A percentile compares a stretch with the other conserved stretches of the same genome.
Conservation (phyloP, 2,329 filamentous ascomycete genomes). For the Aphanoascus verrucosus region DNA sequence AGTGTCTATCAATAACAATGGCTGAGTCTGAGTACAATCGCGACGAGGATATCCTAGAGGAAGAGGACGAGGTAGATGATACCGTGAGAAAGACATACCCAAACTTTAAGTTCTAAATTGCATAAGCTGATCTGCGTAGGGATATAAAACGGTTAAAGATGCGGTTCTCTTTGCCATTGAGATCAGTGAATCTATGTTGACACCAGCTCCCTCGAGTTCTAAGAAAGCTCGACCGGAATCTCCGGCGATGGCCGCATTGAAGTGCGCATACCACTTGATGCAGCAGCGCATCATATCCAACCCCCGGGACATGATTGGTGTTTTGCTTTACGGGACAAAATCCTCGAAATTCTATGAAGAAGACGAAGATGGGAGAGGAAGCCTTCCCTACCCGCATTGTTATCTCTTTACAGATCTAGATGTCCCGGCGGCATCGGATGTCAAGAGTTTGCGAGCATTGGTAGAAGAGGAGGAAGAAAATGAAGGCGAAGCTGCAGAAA, state of each 20-base stretch:
- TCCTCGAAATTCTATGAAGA: conserved; percentile 68
- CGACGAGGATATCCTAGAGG: conserved; percentile 34
- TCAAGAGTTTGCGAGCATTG: conserved; percentile 64
- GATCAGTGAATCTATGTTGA: conserved; percentile 78
- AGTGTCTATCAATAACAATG: conserved; percentile 20
- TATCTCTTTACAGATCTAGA: conserved; percentile 85
- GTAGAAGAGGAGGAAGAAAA: conserved; percentile 75
- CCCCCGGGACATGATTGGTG: conserved; percentile 93
- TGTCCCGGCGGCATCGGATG: conserved; percentile 73
- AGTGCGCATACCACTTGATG: conserved; percentile 91
- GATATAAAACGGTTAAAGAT: conserved; percentile 88
- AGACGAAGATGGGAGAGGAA: conserved; percentile 45
- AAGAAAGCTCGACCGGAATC: conserved; percentile 73
- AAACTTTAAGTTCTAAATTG: neutral
- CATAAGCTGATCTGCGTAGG: conserved; percentile 39
- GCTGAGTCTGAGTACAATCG: conserved; percentile 27
- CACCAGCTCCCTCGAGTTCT: conserved; percentile 51
- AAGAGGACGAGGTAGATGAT: conserved; percentile 40
- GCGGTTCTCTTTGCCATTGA: conserved; percentile 97
- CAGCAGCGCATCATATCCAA: conserved; percentile 97
- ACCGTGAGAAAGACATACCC: conserved; percentile 24
- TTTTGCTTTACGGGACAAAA: conserved; percentile 82
- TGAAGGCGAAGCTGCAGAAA: conserved; percentile 56
- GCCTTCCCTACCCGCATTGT: conserved; percentile 72
- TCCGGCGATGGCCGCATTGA: conserved; percentile 70